These are phyloP conservation scores for Chytriomyces hyalinus DNA, from an alignment of 192 early-diverging fungal genomes.

Conservation along the genomic window DNA sequence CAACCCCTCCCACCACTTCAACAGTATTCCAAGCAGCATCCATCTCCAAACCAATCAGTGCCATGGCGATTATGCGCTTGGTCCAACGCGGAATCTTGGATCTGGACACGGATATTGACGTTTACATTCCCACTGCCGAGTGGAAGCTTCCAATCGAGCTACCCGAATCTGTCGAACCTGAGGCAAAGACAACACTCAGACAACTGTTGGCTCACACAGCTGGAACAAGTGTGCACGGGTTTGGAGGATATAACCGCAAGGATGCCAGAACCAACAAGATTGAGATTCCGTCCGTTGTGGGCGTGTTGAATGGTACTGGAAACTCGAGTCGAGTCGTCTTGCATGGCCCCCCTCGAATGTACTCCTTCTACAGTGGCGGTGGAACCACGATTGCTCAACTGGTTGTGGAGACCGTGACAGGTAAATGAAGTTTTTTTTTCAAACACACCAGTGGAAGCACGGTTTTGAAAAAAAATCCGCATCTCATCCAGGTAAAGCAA, in stretches of 20 bases:
- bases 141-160: not conserved
- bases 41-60: constrained; percentile 43
- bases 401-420: constrained; percentile 41
- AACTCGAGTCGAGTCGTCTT: constrained; percentile 27
- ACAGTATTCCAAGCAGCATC: constrained; percentile 43
- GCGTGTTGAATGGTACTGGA: constrained; percentile 28
- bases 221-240: constrained; percentile 35
- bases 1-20: constrained; percentile 5
- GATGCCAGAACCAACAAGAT: not conserved
- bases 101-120: constrained; percentile 42
- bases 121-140: constrained; percentile 22
- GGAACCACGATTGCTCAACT: constrained; percentile 38
- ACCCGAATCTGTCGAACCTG: too few species aligned
- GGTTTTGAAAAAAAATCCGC: too few species aligned
- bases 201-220: constrained; percentile 40
- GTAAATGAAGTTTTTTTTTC: constrained; percentile 31
- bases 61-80: constrained; percentile 35
- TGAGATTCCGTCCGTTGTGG: constrained; percentile 23
- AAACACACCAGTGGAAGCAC: not conserved
- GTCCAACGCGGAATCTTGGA: constrained; percentile 46
- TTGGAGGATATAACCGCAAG: constrained; percentile 39
- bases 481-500: too few species aligned
- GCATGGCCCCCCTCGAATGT: constrained; percentile 20
- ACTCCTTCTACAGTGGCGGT: constrained; percentile 38
- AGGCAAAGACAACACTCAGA: constrained; percentile 31